These are phyloP conservation scores for Diospyros kaki DNA, from an alignment of 148 eudicot species.

Conservation along the genomic window DNA sequence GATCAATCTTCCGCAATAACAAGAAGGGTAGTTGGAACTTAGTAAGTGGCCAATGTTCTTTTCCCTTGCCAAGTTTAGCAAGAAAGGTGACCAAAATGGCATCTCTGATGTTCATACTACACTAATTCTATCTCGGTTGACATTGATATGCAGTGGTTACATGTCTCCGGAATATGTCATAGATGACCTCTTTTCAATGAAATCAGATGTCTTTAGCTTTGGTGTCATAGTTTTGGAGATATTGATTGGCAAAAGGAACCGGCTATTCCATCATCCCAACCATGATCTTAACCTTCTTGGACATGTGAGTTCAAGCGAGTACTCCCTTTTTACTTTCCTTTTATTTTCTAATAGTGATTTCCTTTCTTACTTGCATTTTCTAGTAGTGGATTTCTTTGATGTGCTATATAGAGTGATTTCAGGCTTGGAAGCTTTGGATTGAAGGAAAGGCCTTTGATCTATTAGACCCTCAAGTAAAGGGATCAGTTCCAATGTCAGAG, in stretches of 20 bases:
- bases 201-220: not conserved
- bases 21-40: constrained; percentile 14
- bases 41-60: constrained; percentile 3
- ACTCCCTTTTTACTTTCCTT: not conserved
- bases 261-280: not conserved
- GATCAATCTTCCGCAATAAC: constrained; percentile 6
- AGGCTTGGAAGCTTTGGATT: not conserved
- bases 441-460: not conserved
- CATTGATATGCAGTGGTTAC: constrained; percentile 8
- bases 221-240: not conserved
- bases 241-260: not conserved
- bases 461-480: not conserved
- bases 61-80: not conserved
- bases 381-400: not conserved
- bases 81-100: not conserved
- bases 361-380: not conserved
- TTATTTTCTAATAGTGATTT: not conserved
- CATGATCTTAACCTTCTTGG: constrained; percentile 4
- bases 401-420: not conserved
- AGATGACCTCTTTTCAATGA: constrained; percentile 7
- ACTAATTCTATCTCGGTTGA: not conserved
- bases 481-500: not conserved
- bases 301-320: not conserved
- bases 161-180: constrained; percentile 12
- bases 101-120: not conserved